Percentiles rank a stretch among this genome's conserved stretches.
Conservation (phyloP, 305 asterid species). For the Fraxinus albicans region DNA sequence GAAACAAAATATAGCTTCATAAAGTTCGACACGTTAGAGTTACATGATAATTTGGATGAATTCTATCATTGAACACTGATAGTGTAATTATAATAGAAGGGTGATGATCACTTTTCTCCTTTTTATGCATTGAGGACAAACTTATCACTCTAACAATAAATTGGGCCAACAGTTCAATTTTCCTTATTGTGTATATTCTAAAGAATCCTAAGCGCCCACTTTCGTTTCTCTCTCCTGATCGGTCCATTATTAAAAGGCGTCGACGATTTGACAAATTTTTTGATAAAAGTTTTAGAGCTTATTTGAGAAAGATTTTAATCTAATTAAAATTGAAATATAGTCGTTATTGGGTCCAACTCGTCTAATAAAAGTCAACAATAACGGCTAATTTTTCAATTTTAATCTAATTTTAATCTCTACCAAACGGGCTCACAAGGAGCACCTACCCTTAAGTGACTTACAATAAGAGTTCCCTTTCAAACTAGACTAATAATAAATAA, state of each 20-base stretch:
- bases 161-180: neutral
- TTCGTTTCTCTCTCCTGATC: neutral
- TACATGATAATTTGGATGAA: neutral
- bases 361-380: no score
- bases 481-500: no score
- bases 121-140: neutral
- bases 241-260: neutral
- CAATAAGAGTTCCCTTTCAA: no score
- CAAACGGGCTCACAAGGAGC: no score
- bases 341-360: no score
- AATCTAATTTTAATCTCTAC: no score
- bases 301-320: no score
- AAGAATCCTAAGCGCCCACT: constrained; percentile 1
- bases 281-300: neutral
- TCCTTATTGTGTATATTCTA: neutral
- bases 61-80: neutral
- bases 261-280: neutral
- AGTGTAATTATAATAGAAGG: neutral
- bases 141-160: neutral
- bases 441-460: no score
- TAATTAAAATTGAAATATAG: no score
- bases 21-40: neutral
- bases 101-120: neutral
- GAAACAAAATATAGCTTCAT: neutral
- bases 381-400: no score